These are phyloP conservation scores for Smallanthus sonchifolius DNA, from an alignment of 129 eudicot species.

Conservation along the genomic window DNA sequence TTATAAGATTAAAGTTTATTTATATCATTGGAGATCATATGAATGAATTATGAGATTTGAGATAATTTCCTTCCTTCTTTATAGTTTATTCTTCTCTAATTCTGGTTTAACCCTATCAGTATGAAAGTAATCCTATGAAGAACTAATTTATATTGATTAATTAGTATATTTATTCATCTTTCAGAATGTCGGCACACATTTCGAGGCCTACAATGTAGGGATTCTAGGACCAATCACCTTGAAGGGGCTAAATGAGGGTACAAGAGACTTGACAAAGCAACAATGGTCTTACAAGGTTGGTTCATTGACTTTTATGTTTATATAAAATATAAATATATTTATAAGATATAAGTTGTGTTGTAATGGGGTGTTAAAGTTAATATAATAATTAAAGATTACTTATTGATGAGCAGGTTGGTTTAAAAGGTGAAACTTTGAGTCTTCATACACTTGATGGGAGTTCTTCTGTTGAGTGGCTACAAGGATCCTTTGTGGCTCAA, in stretches of 20 bases:
- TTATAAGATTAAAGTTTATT: no score
- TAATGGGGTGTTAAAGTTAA: not conserved
- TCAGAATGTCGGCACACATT: conserved; percentile 85
- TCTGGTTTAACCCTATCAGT: no score
- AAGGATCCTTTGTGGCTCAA: conserved; percentile 56
- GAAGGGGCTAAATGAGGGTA: conserved; percentile 62
- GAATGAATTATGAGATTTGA: no score
- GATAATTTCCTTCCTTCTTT: no score
- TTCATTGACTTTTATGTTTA: not conserved
- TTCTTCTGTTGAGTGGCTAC: conserved; percentile 70
- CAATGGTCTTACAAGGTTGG: conserved; percentile 84
- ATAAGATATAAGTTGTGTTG: not conserved
- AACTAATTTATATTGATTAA: not conserved
- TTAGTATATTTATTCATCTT: conserved; percentile 6
- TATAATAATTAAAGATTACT: not conserved
- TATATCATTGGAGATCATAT: no score
- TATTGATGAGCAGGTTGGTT: conserved; percentile 52
- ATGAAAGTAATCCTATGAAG: not conserved
- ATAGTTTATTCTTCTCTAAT: no score
- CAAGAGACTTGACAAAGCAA: conserved; percentile 77
- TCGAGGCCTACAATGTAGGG: conserved; percentile 72
- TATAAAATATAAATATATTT: not conserved
- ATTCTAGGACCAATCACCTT: conserved; percentile 83
- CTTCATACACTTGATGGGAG: conserved; percentile 58
- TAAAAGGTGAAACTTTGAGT: conserved; percentile 58